These are phyloP conservation scores for Arctium minus DNA, from an alignment of 129 eudicot genomes.

Conservation along the genomic window DNA sequence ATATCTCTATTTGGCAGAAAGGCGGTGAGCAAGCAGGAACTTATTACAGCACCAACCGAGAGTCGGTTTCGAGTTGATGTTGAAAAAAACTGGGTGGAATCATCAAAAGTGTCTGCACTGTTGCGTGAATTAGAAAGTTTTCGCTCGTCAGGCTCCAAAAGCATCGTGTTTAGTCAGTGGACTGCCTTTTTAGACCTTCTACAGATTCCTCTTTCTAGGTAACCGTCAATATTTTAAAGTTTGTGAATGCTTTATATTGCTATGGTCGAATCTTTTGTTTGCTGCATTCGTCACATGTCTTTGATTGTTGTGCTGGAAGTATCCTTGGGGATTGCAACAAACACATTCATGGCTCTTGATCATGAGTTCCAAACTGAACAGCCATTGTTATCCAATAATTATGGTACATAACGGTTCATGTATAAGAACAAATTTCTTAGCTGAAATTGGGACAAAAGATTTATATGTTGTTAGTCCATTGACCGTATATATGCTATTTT, in stretches of 20 bases:
- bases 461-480: background rate
- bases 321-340: too few relatives aligned
- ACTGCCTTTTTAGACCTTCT: conserved; percentile 90
- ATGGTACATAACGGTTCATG: too few relatives aligned
- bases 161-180: conserved; percentile 97
- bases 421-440: too few relatives aligned
- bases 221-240: background rate
- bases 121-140: conserved; percentile 58
- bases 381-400: background rate
- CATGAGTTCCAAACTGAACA: background rate
- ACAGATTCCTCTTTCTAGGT: conserved; percentile 91
- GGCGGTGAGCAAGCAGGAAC: conserved; percentile 68
- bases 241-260: background rate
- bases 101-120: conserved; percentile 79
- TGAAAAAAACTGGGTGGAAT: conserved; percentile 90
- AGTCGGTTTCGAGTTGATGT: conserved; percentile 83
- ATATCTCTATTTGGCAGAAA: conserved; percentile 49
- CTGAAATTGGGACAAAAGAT: too few relatives aligned
- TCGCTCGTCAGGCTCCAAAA: conserved; percentile 67
- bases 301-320: too few relatives aligned
- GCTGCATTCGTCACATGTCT: too few relatives aligned
- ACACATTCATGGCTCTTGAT: background rate
- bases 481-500: background rate
- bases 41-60: conserved; percentile 87
- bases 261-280: background rate